Conservation (phyloP, 805 yeast species). For the Wickerhamomyces bovis region DNA sequence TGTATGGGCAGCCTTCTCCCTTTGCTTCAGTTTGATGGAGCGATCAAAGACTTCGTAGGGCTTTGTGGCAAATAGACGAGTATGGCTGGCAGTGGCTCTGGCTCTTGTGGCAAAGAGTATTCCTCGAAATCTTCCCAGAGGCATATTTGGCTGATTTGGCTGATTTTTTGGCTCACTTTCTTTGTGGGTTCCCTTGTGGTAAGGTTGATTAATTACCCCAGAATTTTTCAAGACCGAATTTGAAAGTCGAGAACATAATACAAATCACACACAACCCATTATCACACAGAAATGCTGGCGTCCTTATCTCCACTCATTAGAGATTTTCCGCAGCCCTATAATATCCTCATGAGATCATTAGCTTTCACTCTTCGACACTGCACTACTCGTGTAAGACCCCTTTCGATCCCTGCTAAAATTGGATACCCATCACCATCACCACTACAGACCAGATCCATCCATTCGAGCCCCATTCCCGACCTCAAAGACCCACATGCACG, state of each 20-base stretch:
- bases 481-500: background rate
- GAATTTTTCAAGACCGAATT: background rate
- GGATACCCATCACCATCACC: background rate
- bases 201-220: background rate
- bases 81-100: no score
- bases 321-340: no score
- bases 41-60: constrained; percentile 55
- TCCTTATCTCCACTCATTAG: background rate
- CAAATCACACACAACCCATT: no score
- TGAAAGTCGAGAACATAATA: no score
- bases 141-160: background rate
- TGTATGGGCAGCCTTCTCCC: constrained; percentile 43
- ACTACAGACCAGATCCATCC: background rate
- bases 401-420: background rate
- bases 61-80: constrained; percentile 4
- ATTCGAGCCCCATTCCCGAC: background rate
- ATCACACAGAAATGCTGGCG: no score
- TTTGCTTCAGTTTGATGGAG: constrained; percentile 51
- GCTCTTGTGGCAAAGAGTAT: background rate
- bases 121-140: background rate
- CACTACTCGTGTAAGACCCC: background rate
- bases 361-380: background rate
- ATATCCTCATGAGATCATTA: background rate
- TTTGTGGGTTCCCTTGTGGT: background rate
- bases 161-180: background rate